These are phyloP conservation scores for Arabidopsis hybrid DNA, from an alignment of 441 rosid species.

Conservation along the genomic window DNA sequence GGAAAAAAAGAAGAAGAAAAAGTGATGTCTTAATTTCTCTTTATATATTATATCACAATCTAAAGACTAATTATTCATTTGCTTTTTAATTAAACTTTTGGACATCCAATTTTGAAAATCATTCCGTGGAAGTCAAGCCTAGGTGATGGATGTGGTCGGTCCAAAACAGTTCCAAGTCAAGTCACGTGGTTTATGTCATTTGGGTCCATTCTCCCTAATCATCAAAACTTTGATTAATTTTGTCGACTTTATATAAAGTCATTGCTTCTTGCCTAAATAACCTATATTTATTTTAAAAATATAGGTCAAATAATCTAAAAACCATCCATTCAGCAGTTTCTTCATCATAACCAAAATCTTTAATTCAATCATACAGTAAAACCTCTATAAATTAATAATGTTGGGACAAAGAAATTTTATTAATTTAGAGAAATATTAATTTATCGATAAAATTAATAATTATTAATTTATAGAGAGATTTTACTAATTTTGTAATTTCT, in stretches of 20 bases:
- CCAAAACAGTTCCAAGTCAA: slow-evolving; percentile 36
- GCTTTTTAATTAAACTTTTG: slow-evolving; percentile 33
- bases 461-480: too few species aligned
- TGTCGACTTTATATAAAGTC: slow-evolving; percentile 36
- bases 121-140: slow-evolving; percentile 44
- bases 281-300: not conserved
- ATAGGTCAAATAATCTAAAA: slow-evolving; percentile 3
- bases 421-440: too few species aligned
- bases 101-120: slow-evolving; percentile 29
- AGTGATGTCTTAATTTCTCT: slow-evolving; percentile 22
- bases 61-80: slow-evolving; percentile 24
- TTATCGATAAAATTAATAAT: too few species aligned
- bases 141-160: slow-evolving; percentile 43
- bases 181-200: slow-evolving; percentile 44
- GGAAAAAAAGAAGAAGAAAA: not conserved
- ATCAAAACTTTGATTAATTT: slow-evolving; percentile 41
- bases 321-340: not conserved
- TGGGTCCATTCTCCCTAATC: slow-evolving; percentile 44
- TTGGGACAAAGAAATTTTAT: too few species aligned
- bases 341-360: not conserved
- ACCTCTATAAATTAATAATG: too few species aligned
- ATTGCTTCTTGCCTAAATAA: slow-evolving; percentile 20
- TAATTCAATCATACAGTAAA: not conserved
- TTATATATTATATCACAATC: slow-evolving; percentile 14
- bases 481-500: too few species aligned